Evolutionary conservation across 306 rosid species (phyloP).

Genomic region (Urtica urens): DNA sequence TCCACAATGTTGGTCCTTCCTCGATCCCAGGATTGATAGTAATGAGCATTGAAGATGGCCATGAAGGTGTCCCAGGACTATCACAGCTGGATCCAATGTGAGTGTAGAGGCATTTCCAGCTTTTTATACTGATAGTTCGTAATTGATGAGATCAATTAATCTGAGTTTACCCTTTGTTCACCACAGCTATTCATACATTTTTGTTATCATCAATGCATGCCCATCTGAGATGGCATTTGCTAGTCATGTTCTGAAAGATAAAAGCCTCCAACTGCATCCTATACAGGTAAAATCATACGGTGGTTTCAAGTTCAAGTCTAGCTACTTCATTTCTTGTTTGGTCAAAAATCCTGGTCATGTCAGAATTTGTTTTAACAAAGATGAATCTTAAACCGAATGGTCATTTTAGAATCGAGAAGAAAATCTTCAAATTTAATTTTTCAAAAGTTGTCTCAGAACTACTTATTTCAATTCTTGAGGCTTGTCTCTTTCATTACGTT

Average conservation of each 20-base stretch:
- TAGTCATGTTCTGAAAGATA: slow-evolving; percentile 34
- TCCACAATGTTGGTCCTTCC: slow-evolving; percentile 69
- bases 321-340: too few species aligned
- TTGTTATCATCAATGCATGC: slow-evolving; percentile 62
- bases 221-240: slow-evolving; percentile 58
- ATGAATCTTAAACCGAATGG: too few species aligned
- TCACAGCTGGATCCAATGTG: slow-evolving; percentile 84
- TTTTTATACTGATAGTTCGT: slow-evolving; percentile 12
- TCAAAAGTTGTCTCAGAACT: background rate
- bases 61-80: slow-evolving; percentile 55
- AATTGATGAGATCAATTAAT: slow-evolving; percentile 1
- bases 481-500: background rate
- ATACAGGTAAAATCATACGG: slow-evolving; percentile 50
- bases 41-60: slow-evolving; percentile 94
- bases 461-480: background rate
- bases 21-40: slow-evolving; percentile 55
- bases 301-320: too few species aligned
- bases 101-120: slow-evolving; percentile 20
- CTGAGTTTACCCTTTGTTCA: slow-evolving; percentile 15
- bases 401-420: too few species aligned
- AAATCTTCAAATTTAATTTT: background rate
- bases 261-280: slow-evolving; percentile 70
- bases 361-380: too few species aligned
- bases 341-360: background rate
- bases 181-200: slow-evolving; percentile 62